Percentiles rank a stretch among this genome's conserved stretches.
These are phyloP conservation scores for Salix purpurea DNA, from an alignment of 345 rosid genomes.

Conservation along the genomic window DNA sequence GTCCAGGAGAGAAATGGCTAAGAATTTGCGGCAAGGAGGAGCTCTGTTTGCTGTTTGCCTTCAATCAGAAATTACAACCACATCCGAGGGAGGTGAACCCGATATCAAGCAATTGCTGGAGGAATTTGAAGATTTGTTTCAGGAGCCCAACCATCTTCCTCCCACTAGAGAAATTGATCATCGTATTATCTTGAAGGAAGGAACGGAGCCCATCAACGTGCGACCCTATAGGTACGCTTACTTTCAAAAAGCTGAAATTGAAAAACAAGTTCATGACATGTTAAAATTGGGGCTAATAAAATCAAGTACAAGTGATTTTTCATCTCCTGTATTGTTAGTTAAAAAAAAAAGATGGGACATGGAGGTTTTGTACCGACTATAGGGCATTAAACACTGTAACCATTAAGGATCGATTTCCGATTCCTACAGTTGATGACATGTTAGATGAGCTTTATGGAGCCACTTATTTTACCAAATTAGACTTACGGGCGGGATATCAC, in stretches of 20 bases:
- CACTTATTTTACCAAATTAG: neutral
- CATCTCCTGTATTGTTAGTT: too few relatives aligned
- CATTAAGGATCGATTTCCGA: too few relatives aligned
- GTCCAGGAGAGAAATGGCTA: rapidly evolving
- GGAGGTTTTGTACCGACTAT: too few relatives aligned
- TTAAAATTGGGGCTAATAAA: too few relatives aligned
- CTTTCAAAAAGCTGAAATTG: too few relatives aligned
- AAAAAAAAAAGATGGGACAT: too few relatives aligned
- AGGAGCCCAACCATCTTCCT: neutral
- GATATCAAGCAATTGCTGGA: neutral
- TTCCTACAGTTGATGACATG: too few relatives aligned
- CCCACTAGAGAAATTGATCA: neutral
- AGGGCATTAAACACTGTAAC: too few relatives aligned
- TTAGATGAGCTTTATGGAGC: too few relatives aligned
- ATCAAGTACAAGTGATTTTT: too few relatives aligned
- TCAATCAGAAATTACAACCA: rapidly evolving
- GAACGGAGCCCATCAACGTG: neutral
- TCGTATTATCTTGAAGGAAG: neutral
- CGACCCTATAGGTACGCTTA: neutral
- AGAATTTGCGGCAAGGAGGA: neutral
- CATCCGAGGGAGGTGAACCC: too few relatives aligned
- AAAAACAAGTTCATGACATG: too few relatives aligned
- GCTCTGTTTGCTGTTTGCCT: neutral
- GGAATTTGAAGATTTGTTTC: neutral
- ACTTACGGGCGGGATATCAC: neutral